Evolutionary conservation across 1,284 basidiomycete genomes (phyloP), one percentile per base, ranked within the genome.

Genomic region (Trichosporon inkin): DNA sequence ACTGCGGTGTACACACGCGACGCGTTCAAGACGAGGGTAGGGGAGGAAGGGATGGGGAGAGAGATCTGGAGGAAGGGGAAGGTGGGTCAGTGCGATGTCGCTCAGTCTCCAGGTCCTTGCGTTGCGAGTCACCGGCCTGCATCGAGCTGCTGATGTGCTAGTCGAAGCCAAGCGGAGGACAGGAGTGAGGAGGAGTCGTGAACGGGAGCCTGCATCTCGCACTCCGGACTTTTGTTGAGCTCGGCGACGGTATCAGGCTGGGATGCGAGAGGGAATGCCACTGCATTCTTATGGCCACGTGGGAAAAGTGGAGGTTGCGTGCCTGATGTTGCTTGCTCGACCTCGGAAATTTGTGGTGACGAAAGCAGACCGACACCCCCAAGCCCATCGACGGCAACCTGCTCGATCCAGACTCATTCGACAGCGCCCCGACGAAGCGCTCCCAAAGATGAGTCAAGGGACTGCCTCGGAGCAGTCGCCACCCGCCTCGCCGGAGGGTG

Each of bases 1-100:
- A 68, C 44, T 62, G 38, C 70, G 73, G 71, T 69, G 70, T 76
- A 76, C 74, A 76, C 74, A 72, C 66, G 64, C 60, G 64, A 68
- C 69, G 69, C 69, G 51, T 56, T 34, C 41, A 44, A 35, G 44
- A 36, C 28, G 55, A 6, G 19, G 16, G 20, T 19, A 55, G 57
- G 44, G n/a, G 35, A 28, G 38, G 24, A 20, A 36, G n/a, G 55
- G 16, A 28, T 17, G 20, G 40, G 3, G 20, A 24, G 19, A 24
- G 35, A 16, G 6, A 36, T 7, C n/a, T 24, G 24, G 22, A 10
- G 7, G 20, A 8, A 28, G 24, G 38, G 7, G 38, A 32, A 20
- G 20, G 22, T 8, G 16, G 19, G 52, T 37, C 10, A 32, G 49
- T 7, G 22, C 5, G 44, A 8, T 11, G 20, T 34, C n/a, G 14